These are phyloP conservation scores for Pyrus hybrid DNA, from an alignment of 331 rosid species.

Conservation along the genomic window DNA sequence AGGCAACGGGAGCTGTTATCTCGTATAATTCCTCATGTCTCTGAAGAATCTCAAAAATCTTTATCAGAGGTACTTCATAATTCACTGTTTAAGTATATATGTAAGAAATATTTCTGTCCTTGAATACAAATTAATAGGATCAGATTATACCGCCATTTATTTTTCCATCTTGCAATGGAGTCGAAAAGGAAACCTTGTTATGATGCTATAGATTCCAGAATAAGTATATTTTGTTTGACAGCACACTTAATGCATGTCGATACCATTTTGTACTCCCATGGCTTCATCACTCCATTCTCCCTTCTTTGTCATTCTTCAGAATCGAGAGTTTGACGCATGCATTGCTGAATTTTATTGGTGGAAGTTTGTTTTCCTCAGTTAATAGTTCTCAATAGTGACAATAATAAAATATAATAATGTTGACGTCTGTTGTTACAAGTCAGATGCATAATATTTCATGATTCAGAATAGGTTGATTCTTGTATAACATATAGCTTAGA, in stretches of 20 bases:
- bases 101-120: not conserved
- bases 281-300: not conserved
- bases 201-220: not conserved
- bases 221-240: not conserved
- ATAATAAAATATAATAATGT: not conserved
- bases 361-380: not conserved
- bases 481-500: not conserved
- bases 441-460: not conserved
- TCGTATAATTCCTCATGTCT: slow-evolving; percentile 47
- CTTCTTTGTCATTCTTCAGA: not conserved
- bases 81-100: slow-evolving; percentile 6
- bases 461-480: not conserved
- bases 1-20: slow-evolving; percentile 57
- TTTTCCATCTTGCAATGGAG: not conserved
- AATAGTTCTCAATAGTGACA: not conserved
- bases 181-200: not conserved
- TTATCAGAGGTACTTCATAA: slow-evolving; percentile 52
- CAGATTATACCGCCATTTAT: not conserved
- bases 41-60: slow-evolving; percentile 36
- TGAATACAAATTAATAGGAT: not conserved
- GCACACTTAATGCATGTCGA: not conserved
- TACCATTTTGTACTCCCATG: not conserved
- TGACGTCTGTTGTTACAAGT: not conserved
- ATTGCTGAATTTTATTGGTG: not conserved
- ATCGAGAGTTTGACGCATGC: not conserved